Evolutionary conservation across 2,329 filamentous ascomycete genomes (phyloP), one percentile per base, ranked within the genome.

Genomic region (Aspergillus texensis): DNA sequence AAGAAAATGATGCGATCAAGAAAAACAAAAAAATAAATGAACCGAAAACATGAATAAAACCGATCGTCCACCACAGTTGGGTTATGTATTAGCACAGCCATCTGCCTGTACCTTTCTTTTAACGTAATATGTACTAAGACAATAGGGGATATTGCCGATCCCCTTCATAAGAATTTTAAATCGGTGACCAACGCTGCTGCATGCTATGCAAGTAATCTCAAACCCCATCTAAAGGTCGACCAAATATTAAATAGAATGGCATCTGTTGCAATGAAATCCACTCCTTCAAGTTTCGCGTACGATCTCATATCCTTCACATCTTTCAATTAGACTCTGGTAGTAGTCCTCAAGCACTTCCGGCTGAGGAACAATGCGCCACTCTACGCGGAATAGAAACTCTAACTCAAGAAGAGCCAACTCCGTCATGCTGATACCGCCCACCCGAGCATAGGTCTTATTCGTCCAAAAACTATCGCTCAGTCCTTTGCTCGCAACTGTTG

Each of bases 391-490:
- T 36, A 99, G 81, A 69, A 99, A 97, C 72, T 99, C 95, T 34
- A 99, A 84, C 77, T 99, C 95, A 11, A 99, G 82, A 62, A 97
- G 83, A 63, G 95, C 96, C 67, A 99, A 81, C 78, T 99, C 95
- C 56, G 91, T 89, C 43, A 97, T 85, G 68, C 92, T 93, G 57
- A 99, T 93, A 66, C 95, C 95, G 6, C 95, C 95, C 0, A 99
- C 94, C 61, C 93, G 86, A 43, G 95, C 94, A 76, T 99, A 99
- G 0, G 94, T 96, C 32, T 92, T 92, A 79, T 99, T 99, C 66
- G 96, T 98, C 93, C 95, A 97, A 77, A 99, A 99, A 34, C 91
- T 93, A 77, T 99, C 95, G 36, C 93, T 97, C 14, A 99, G 85
- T 0, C 95, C 95, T 78, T 99, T 99, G 62, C 94, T 93, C 8